These are phyloP conservation scores for Erysimum cheiri DNA, from an alignment of 441 rosid genomes.

Conservation along the genomic window DNA sequence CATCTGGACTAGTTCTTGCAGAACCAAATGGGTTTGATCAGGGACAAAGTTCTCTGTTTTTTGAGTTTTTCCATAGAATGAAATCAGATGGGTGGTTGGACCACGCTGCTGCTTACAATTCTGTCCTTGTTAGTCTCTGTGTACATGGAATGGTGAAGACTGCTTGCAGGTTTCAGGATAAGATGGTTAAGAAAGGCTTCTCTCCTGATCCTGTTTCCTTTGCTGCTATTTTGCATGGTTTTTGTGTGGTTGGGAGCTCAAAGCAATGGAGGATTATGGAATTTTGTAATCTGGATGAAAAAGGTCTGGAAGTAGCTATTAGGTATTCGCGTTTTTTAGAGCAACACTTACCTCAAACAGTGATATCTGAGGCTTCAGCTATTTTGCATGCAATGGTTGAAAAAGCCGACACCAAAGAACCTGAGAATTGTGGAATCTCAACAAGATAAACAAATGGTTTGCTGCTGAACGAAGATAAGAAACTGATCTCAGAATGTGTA, in stretches of 20 bases:
- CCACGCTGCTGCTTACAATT: constrained; percentile 64
- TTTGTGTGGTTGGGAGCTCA: constrained; percentile 64
- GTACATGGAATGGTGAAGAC: constrained; percentile 64
- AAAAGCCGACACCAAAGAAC: constrained; percentile 39
- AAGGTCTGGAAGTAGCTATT: constrained; percentile 55
- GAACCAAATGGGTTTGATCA: constrained; percentile 37
- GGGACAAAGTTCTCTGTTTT: constrained; percentile 50
- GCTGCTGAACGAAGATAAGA: constrained; percentile 24
- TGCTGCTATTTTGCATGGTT: constrained; percentile 67
- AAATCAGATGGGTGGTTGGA: constrained; percentile 65
- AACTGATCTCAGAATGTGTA: constrained; percentile 25
- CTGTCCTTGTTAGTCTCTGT: constrained; percentile 65
- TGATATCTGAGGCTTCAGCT: constrained; percentile 53
- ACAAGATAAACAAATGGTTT: constrained; percentile 32
- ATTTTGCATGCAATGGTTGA: constrained; percentile 55
- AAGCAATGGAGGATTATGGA: constrained; percentile 58
- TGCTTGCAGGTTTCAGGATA: constrained; percentile 62
- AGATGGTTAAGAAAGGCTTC: constrained; percentile 62
- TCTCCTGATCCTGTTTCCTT: constrained; percentile 65
- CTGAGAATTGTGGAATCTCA: constrained; percentile 37
- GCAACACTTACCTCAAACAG: constrained; percentile 51
- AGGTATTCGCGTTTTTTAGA: constrained; percentile 54
- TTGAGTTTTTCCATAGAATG: constrained; percentile 58
- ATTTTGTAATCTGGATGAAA: constrained; percentile 51
- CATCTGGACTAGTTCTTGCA: constrained; percentile 27